Conservation (phyloP, 805 yeast species). For the Saccharomycopsis babjevae region DNA sequence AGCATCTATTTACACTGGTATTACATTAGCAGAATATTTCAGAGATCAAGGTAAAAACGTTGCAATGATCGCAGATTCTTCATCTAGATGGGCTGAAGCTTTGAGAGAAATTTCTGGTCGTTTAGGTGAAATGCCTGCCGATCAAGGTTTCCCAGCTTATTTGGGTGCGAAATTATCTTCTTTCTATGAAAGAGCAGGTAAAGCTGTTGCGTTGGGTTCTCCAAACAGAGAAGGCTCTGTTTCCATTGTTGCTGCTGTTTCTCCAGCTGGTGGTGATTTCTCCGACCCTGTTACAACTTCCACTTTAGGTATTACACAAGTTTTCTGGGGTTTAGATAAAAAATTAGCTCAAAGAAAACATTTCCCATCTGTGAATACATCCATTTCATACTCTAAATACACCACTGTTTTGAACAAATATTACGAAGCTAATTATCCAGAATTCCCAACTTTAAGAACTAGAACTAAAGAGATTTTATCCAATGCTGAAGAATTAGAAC, state of each 20-base stretch:
- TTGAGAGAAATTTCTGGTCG: constrained; percentile 99
- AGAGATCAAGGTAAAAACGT: constrained; percentile 99
- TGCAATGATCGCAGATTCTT: constrained; percentile 99
- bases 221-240: constrained; percentile 97
- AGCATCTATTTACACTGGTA: constrained; percentile 98
- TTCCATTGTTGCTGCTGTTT: constrained; percentile 98
- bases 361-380: constrained; percentile 96
- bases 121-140: constrained; percentile 99
- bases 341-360: constrained; percentile 99
- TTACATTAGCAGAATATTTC: constrained; percentile 96
- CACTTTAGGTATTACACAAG: constrained; percentile 99
- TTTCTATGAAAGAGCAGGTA: constrained; percentile 99
- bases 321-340: constrained; percentile 99
- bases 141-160: constrained; percentile 99
- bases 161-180: constrained; percentile 98
- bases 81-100: constrained; percentile 99
- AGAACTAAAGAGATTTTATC: constrained; percentile 90
- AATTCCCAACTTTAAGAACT: constrained; percentile 82
- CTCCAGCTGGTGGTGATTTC: constrained; percentile 99
- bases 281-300: constrained; percentile 99
- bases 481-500: constrained; percentile 96
- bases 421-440: constrained; percentile 81
- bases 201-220: constrained; percentile 87
- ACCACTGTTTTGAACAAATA: constrained; percentile 77
- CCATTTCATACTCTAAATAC: constrained; percentile 94